Evolutionary conservation across 371 early-diverging fungal species (phyloP).

Genomic region (Mortierella sp.): DNA sequence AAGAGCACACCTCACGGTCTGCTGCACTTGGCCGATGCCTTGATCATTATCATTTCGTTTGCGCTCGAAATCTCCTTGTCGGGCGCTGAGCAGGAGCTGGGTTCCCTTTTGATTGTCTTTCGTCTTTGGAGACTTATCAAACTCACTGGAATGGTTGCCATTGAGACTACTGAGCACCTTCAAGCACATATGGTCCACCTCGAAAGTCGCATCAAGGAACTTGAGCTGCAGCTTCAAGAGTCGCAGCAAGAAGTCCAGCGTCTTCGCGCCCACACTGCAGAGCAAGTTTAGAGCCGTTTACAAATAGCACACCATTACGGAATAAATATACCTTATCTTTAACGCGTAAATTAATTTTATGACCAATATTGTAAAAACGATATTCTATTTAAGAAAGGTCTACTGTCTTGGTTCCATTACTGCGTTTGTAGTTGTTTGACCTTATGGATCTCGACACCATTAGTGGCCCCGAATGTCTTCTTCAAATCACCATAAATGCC

Average conservation of each 20-base stretch:
- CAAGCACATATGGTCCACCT: conserved; percentile 6
- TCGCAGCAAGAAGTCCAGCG: conserved; percentile 32
- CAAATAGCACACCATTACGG: too few relatives aligned
- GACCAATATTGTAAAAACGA: conserved; percentile 34
- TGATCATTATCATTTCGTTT: conserved; percentile 52
- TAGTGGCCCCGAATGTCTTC: conserved; percentile 74
- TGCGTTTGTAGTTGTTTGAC: background rate
- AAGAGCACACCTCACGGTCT: conserved; percentile 25
- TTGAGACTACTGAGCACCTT: conserved; percentile 43
- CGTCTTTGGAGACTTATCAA: conserved; percentile 55
- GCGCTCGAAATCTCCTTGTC: conserved; percentile 44
- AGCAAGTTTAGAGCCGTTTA: conserved; percentile 25
- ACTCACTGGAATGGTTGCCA: conserved; percentile 46
- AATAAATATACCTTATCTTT: background rate
- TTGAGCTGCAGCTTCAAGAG: conserved; percentile 37
- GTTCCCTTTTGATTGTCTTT: conserved; percentile 49
- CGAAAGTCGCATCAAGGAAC: conserved; percentile 18
- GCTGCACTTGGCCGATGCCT: conserved; percentile 45
- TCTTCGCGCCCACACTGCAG: conserved; percentile 34
- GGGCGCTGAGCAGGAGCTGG: conserved; percentile 47
- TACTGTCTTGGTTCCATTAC: background rate
- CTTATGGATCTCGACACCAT: conserved; percentile 69
- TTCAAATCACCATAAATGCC: conserved; percentile 71
- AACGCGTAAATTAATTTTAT: background rate
- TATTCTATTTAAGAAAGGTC: conserved; percentile 2